Conservation (phyloP, 2,329 filamentous ascomycete genomes). For the Zasmidium citrigriseum region DNA sequence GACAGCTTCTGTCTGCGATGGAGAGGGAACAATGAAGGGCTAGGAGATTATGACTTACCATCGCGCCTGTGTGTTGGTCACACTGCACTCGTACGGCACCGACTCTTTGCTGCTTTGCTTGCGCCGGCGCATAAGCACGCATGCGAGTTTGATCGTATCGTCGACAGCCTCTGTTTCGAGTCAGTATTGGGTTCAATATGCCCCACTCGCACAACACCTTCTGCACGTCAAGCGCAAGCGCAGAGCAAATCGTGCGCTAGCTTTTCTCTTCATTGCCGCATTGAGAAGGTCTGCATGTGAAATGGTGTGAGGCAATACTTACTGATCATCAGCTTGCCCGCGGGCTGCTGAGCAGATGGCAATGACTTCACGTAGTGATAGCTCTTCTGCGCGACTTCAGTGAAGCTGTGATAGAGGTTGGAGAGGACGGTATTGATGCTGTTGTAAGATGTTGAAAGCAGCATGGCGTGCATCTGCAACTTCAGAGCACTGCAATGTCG, state of each 20-base stretch:
- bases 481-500: constrained; percentile 62
- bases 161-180: constrained; percentile 59
- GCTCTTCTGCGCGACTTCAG: constrained; percentile 75
- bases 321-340: constrained; percentile 61
- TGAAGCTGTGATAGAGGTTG: constrained; percentile 76
- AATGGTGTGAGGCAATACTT: constrained; percentile 32
- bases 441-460: constrained; percentile 80
- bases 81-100: constrained; percentile 56
- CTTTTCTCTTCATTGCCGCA: background rate
- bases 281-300: background rate
- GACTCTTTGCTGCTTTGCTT: constrained; percentile 38
- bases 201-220: background rate
- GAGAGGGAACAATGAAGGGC: background rate
- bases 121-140: constrained; percentile 61
- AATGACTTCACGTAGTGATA: constrained; percentile 64
- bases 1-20: constrained; percentile 10
- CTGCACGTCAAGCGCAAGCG: constrained; percentile 15
- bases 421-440: constrained; percentile 64
- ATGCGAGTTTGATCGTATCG: constrained; percentile 66
- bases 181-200: constrained; percentile 1
- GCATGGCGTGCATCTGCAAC: constrained; percentile 81
- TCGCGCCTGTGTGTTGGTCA: constrained; percentile 61
- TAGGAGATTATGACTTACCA: constrained; percentile 54
- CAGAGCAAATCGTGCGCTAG: constrained; percentile 6
- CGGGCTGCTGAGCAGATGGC: constrained; percentile 57